Evolutionary conservation across 495 filamentous ascomycete genomes (phyloP), one percentile per base, ranked within the genome.

Genomic region (Symbiotaphrina buchneri): DNA sequence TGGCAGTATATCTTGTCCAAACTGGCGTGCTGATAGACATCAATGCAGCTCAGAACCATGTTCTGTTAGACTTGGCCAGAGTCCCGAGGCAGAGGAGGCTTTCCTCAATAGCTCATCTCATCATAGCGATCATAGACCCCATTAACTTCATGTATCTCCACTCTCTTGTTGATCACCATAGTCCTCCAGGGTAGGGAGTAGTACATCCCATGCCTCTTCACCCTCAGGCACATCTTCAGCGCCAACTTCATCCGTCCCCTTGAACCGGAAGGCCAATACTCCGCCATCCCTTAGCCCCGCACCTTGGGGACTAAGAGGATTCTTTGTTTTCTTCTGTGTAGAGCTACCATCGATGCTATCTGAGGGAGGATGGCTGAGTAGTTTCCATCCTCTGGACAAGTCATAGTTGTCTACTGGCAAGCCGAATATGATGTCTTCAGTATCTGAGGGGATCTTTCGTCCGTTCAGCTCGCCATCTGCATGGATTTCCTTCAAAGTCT

Each of bases 221-320:
- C 11, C 20, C 18, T 6, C 7, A 7, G 14, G 7, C 7, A 7
- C 18, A 8, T 8, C 8, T 7, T 40, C 40, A 6, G 33, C 28
- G 27, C 35, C 31, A 7, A 37, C 39, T 24, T 17, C 7, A 28
- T 19, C 22, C 29, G 17, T 17, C 27, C 5, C 49, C 31, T 45
- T 46, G 37, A 81, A 70, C 24, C 62, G 62, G 51, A 84, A 85
- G n/a, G 79, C 78, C 22, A 84, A 43, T 2, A 61, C 41, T n/a
- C 55, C 52, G 10, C 68, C 68, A 38, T 80, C 65, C 24, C 48
- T 49, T 19, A 74, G 39, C 6, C 62, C 60, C 2, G 56, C 55
- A 16, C 52, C 59, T 39, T 64, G 46, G 6, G 59, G 52, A 39
- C 48, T 57, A 4, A 55, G 65, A 38, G 16, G 45, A 31, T 52